Conservation (phyloP, 2,329 filamentous ascomycete species). For the Talaromyces sp. region DNA sequence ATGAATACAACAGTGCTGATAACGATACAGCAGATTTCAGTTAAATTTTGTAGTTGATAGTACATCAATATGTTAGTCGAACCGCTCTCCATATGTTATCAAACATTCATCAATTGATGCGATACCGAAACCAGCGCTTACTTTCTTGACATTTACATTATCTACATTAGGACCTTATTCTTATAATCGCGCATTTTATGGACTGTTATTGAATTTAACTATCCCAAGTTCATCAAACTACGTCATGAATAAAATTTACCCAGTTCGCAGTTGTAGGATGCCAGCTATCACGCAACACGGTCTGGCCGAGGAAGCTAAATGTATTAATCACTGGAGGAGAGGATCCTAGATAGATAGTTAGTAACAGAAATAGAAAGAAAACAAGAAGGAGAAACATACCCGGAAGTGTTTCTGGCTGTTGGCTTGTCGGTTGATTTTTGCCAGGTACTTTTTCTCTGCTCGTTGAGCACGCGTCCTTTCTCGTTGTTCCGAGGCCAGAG, state of each 20-base stretch:
- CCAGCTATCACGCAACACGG: background rate
- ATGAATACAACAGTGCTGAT: background rate
- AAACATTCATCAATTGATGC: no score
- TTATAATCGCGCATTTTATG: background rate
- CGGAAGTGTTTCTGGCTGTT: constrained; percentile 76
- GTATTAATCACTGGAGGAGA: constrained; percentile 41
- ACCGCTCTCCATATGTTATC: no score
- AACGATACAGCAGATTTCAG: background rate
- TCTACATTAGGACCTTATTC: no score
- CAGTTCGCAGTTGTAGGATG: background rate
- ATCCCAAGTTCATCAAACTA: background rate
- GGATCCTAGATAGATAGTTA: constrained; percentile 37
- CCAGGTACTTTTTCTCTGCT: constrained; percentile 58
- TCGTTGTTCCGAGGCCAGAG: constrained; percentile 61
- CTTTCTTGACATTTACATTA: no score
- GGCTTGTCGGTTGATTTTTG: constrained; percentile 63
- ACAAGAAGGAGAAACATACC: constrained; percentile 34
- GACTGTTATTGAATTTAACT: background rate
- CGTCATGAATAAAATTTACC: background rate
- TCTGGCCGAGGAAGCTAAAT: background rate
- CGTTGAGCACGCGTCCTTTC: constrained; percentile 60
- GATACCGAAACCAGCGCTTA: no score
- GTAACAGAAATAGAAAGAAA: constrained; percentile 14
- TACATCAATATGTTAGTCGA: no score
- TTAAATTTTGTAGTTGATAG: no score